A percentile compares a stretch with the other conserved stretches of the same genome.
Conservation (phyloP, 768 basidiomycete genomes). For the Russula virescens region DNA sequence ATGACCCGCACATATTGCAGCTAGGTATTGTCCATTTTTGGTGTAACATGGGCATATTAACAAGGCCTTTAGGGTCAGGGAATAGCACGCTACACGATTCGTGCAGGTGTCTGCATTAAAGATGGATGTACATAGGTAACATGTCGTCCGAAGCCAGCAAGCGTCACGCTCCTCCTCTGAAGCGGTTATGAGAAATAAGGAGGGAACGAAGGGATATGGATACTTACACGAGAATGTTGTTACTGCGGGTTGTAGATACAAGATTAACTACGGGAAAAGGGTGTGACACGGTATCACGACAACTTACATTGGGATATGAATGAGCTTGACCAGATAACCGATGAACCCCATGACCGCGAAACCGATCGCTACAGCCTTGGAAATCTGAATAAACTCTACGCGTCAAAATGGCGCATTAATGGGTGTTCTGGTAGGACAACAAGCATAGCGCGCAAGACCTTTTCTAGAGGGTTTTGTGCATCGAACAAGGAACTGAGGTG, state of each 20-base stretch:
- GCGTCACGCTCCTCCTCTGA: slow-evolving; percentile 69
- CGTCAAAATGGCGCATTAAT: slow-evolving; percentile 8
- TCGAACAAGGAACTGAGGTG: slow-evolving; percentile 87
- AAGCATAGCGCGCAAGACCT: slow-evolving; percentile 49
- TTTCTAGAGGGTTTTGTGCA: slow-evolving; percentile 97
- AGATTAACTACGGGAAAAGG: slow-evolving; percentile 18
- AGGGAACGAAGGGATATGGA: neutral
- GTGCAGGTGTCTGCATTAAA: slow-evolving; percentile 10
- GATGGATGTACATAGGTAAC: slow-evolving; percentile 16
- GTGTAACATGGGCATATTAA: neutral
- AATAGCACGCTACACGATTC: neutral
- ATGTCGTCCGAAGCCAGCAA: neutral
- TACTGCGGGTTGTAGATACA: slow-evolving; percentile 44
- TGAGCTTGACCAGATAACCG: slow-evolving; percentile 97
- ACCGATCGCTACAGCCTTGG: slow-evolving; percentile 92
- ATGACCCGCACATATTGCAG: neutral
- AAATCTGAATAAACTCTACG: slow-evolving; percentile 91
- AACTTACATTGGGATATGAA: slow-evolving; percentile 96
- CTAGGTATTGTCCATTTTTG: neutral
- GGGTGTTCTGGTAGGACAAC: neutral
- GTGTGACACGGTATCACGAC: neutral
- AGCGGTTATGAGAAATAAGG: slow-evolving; percentile 24
- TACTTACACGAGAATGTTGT: slow-evolving; percentile 96
- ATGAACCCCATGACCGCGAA: slow-evolving; percentile 99
- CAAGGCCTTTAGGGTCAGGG: neutral